Evolutionary conservation across 164 flowering plant genomes (phyloP).

Genomic region (Kingdonia uniflora): DNA sequence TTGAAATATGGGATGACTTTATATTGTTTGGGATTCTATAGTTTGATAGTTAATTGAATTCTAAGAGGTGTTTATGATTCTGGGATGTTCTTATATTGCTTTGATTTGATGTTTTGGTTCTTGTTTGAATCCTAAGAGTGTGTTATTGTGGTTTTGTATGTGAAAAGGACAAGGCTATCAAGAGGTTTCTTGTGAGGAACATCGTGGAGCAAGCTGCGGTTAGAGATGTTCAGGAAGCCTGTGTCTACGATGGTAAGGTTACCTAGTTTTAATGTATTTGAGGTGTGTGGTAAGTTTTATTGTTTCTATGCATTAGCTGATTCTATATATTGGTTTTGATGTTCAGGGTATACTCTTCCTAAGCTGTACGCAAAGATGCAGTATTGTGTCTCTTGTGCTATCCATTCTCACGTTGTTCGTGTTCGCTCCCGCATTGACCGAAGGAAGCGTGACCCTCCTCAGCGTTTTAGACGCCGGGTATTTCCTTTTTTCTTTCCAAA

Average conservation of each 20-base stretch:
- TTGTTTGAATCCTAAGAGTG: no score
- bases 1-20: no score
- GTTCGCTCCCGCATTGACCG: slow-evolving; percentile 80
- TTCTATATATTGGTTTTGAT: background rate
- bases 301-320: background rate
- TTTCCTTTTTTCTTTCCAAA: background rate
- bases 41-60: no score
- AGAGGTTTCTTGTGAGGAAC: slow-evolving; percentile 96
- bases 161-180: slow-evolving; percentile 83
- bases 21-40: no score
- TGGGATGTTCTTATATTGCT: no score
- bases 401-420: slow-evolving; percentile 90
- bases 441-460: slow-evolving; percentile 86
- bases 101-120: no score
- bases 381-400: slow-evolving; percentile 94
- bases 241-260: slow-evolving; percentile 67
- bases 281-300: background rate
- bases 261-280: background rate
- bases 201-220: slow-evolving; percentile 98
- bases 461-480: slow-evolving; percentile 88
- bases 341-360: slow-evolving; percentile 64
- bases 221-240: slow-evolving; percentile 90
- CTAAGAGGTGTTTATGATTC: no score
- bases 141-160: background rate
- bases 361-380: slow-evolving; percentile 94